Percentiles rank a stretch among this genome's conserved stretches.
Conservation (phyloP, 176 grass and related monocot species). For the Musa schizocarpa region DNA sequence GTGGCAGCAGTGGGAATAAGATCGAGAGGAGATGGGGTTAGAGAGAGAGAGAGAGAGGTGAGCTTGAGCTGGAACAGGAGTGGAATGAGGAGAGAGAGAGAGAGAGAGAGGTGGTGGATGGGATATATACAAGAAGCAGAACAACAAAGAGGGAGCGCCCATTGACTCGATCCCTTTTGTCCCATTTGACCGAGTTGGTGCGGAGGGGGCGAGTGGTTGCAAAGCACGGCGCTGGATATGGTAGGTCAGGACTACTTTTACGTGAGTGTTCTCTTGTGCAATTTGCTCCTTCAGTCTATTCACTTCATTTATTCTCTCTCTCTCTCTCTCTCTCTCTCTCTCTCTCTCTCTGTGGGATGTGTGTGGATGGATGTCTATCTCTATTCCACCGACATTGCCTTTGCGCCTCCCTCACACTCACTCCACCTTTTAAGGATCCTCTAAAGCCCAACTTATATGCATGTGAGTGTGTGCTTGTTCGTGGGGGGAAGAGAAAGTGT, state of each 20-base stretch:
- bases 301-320: background rate
- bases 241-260: conserved; percentile 9
- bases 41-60: background rate
- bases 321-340: background rate
- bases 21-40: background rate
- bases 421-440: conserved; percentile 1
- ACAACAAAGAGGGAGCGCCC: background rate
- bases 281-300: background rate
- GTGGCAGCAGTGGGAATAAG: background rate
- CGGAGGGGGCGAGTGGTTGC: conserved; percentile 4
- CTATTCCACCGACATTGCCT: background rate
- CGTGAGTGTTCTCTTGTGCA: background rate
- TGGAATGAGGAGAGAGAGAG: background rate
- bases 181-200: conserved; percentile 20
- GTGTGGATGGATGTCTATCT: too few species aligned
- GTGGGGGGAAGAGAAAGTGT: background rate
- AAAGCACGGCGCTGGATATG: conserved; percentile 2
- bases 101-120: background rate
- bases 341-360: background rate
- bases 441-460: background rate
- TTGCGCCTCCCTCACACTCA: conserved; percentile 1
- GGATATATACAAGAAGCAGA: background rate
- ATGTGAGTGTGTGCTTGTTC: background rate
- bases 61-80: background rate
- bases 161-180: conserved; percentile 16